Evolutionary conservation across 345 rosid species (phyloP).

Genomic region (Dipteronia sinensis): DNA sequence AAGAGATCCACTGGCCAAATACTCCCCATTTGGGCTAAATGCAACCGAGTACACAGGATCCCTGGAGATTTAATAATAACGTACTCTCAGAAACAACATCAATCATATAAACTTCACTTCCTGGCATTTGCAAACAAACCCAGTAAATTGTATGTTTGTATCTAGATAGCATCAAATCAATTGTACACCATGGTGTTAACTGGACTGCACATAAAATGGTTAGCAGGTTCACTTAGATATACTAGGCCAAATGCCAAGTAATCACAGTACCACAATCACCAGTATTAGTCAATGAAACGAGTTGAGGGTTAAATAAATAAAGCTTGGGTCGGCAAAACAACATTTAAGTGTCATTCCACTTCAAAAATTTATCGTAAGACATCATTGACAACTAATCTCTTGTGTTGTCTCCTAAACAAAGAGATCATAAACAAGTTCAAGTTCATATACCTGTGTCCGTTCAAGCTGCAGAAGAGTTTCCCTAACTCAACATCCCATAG

Average conservation of each 20-base stretch:
- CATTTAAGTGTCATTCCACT: not conserved
- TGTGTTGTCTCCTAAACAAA: not conserved
- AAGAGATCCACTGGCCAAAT: conserved; percentile 89
- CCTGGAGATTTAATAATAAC: conserved; percentile 40
- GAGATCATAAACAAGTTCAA: conserved; percentile 7
- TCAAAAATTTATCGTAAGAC: not conserved
- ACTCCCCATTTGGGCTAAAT: conserved; percentile 97
- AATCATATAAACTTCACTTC: too few relatives aligned
- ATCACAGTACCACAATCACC: not conserved
- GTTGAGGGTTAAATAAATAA: not conserved
- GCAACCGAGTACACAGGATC: conserved; percentile 94
- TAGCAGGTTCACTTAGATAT: not conserved
- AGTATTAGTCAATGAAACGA: not conserved
- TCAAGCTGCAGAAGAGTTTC: conserved; percentile 78
- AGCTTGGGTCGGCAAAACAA: not conserved
- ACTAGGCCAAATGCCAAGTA: not conserved
- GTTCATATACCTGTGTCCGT: conserved; percentile 80
- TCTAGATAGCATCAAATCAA: too few relatives aligned
- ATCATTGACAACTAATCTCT: conserved; percentile 1
- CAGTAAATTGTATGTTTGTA: too few relatives aligned
- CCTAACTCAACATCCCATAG: conserved; percentile 98
- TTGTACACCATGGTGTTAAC: not conserved
- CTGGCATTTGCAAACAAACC: too few relatives aligned
- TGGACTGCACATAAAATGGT: not conserved
- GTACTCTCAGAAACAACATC: conserved; percentile 3